These are phyloP conservation scores for Lipomyces lipofer DNA, from an alignment of 805 yeast genomes.

Conservation along the genomic window DNA sequence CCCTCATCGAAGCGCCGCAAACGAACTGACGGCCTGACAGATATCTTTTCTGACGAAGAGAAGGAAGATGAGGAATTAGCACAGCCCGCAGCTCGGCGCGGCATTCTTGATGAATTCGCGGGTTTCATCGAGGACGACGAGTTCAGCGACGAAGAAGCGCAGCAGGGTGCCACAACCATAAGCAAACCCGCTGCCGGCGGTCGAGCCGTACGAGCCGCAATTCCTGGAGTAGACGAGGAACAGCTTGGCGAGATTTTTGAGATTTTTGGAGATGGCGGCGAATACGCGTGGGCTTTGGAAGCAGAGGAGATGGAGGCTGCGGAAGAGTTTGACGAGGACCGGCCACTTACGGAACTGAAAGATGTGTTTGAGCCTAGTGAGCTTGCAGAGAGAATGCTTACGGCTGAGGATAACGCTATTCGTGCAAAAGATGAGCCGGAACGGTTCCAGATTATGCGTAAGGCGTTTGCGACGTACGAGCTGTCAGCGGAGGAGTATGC, in stretches of 20 bases:
- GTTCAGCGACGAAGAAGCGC: constrained; percentile 81
- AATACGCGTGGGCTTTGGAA: constrained; percentile 97
- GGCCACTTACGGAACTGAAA: constrained; percentile 47
- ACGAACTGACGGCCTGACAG: constrained; percentile 51
- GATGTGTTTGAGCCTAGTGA: constrained; percentile 96
- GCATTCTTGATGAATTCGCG: constrained; percentile 77
- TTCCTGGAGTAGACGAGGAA: constrained; percentile 72
- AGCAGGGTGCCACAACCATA: constrained; percentile 8
- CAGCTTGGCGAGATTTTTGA: constrained; percentile 90
- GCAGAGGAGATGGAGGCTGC: constrained; percentile 69
- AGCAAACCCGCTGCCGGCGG: constrained; percentile 3
- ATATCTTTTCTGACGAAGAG: constrained; percentile 63
- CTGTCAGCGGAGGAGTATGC: constrained; percentile 67
- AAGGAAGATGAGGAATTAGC: constrained; percentile 41
- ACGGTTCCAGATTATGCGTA: constrained; percentile 78
- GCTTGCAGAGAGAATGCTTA: constrained; percentile 83
- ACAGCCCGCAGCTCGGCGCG: constrained; percentile 35
- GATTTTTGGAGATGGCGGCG: constrained; percentile 95
- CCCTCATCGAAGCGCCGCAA: constrained; percentile 41
- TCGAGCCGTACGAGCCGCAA: constrained; percentile 34
- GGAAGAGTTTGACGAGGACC: constrained; percentile 40
- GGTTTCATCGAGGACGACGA: constrained; percentile 98
- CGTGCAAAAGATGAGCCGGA: constrained; percentile 90
- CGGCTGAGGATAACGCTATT: constrained; percentile 86
- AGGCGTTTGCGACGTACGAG: constrained; percentile 60